Percentiles rank a stretch among this genome's conserved stretches.
Evolutionary conservation across 768 basidiomycete genomes (phyloP).

Genomic region (Strobilomyces confusus): DNA sequence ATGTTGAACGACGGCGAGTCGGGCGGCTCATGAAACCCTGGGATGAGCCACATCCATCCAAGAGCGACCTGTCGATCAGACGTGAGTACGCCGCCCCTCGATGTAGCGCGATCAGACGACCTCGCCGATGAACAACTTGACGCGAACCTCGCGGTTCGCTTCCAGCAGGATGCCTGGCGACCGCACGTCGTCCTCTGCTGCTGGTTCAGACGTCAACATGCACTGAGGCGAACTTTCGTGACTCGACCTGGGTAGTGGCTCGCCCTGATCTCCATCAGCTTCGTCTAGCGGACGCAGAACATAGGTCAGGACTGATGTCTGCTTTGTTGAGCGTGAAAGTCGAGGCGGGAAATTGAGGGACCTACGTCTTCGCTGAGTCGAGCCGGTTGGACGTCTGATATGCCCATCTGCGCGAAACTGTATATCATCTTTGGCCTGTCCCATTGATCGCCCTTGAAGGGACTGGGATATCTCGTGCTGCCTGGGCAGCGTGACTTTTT

Average conservation of each 20-base stretch:
- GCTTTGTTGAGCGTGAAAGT: neutral
- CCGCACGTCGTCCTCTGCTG: constrained; percentile 13
- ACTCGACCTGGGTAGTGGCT: constrained; percentile 5
- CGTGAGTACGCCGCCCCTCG: neutral
- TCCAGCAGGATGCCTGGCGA: constrained; percentile 55
- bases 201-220: neutral
- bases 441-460: constrained; percentile 57
- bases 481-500: constrained; percentile 40
- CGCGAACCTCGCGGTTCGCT: constrained; percentile 60
- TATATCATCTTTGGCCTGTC: constrained; percentile 77
- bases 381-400: constrained; percentile 15
- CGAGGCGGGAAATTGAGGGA: neutral
- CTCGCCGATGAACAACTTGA: constrained; percentile 72
- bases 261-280: constrained; percentile 38
- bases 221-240: neutral
- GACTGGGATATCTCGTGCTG: constrained; percentile 31
- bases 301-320: constrained; percentile 42
- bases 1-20: constrained; percentile 37
- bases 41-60: constrained; percentile 86
- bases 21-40: constrained; percentile 72
- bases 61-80: constrained; percentile 53
- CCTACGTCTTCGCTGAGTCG: constrained; percentile 13
- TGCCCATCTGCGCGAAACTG: constrained; percentile 64
- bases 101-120: constrained; percentile 32
- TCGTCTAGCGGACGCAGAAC: constrained; percentile 37